Evolutionary conservation across 2,329 filamentous ascomycete genomes (phyloP).

Genomic region (Lachnellula willkommii): DNA sequence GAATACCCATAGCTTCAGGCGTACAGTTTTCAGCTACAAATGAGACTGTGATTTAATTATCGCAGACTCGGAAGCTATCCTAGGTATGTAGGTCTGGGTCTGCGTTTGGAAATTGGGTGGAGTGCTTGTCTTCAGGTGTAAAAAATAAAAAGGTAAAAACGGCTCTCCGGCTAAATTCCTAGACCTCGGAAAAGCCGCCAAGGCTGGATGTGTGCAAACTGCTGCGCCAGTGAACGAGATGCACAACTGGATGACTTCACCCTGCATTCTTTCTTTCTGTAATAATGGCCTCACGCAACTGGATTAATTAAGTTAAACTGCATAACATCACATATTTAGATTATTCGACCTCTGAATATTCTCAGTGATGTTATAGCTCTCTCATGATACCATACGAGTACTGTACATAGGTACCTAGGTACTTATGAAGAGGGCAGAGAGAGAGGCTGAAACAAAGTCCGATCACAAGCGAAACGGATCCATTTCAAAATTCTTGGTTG

Average conservation of each 20-base stretch:
- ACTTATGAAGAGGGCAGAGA: too few relatives aligned
- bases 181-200: not conserved
- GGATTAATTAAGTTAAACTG: too few relatives aligned
- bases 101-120: not conserved
- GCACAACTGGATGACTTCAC: not conserved
- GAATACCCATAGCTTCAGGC: conserved; percentile 53
- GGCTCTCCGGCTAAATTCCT: not conserved
- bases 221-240: not conserved
- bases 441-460: not conserved
- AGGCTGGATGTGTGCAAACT: conserved; percentile 4
- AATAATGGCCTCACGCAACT: too few relatives aligned
- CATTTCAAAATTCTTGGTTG: not conserved
- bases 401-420: too few relatives aligned
- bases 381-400: too few relatives aligned
- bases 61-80: not conserved
- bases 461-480: too few relatives aligned
- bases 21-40: not conserved
- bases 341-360: too few relatives aligned
- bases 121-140: conserved; percentile 8
- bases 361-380: too few relatives aligned
- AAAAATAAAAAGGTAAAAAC: conserved; percentile 1
- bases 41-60: not conserved
- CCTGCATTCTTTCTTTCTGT: too few relatives aligned
- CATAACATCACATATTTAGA: too few relatives aligned
- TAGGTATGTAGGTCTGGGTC: not conserved